Evolutionary conservation across 441 rosid genomes (phyloP).

Genomic region (Theobroma grandiflorum): DNA sequence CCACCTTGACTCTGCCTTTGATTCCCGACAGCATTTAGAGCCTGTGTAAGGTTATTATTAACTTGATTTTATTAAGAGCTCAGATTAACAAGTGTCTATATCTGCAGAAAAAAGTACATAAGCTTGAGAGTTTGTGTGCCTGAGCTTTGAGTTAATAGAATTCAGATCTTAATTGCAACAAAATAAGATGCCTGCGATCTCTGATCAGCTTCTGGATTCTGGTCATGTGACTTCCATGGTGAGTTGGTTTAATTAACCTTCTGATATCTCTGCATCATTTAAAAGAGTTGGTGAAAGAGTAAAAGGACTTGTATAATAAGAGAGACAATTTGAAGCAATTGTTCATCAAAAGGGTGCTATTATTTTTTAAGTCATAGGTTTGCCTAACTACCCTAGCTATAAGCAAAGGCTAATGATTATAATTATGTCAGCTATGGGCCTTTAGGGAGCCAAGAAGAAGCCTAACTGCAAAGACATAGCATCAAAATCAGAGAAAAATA

Average conservation of each 20-base stretch:
- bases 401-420: not conserved
- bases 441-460: not conserved
- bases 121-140: not conserved
- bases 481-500: conserved; percentile 20
- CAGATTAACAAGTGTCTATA: too few relatives aligned
- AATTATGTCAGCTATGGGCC: conserved; percentile 1
- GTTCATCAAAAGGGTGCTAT: not conserved
- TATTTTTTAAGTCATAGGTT: not conserved
- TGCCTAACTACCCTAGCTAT: not conserved
- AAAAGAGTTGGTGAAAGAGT: not conserved
- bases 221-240: not conserved
- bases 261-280: not conserved
- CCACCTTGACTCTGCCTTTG: too few relatives aligned
- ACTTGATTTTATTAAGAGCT: not conserved
- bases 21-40: not conserved
- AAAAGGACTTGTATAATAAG: not conserved
- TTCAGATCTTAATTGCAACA: too few relatives aligned
- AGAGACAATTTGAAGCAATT: too few relatives aligned
- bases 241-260: not conserved
- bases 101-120: not conserved
- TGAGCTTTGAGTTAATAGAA: not conserved
- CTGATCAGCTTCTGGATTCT: not conserved
- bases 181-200: not conserved
- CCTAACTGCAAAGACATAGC: not conserved
- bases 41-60: not conserved